Percentiles rank a stretch among this genome's conserved stretches.
These are phyloP conservation scores for Colletotrichum siamense DNA, from an alignment of 2,329 filamentous ascomycete genomes.

Conservation along the genomic window DNA sequence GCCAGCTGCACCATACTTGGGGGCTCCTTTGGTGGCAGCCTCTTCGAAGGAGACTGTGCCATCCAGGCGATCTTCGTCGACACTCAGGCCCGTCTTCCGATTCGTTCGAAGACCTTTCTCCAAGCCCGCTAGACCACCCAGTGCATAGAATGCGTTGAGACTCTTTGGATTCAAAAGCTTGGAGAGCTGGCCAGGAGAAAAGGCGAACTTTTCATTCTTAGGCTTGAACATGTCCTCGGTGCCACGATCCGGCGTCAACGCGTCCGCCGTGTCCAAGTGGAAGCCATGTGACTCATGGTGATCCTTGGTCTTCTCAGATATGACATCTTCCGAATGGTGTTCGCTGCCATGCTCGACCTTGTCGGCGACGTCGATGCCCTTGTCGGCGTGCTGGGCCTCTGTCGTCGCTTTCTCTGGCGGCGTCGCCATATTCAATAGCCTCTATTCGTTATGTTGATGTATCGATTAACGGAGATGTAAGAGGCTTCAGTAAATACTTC, in stretches of 20 bases:
- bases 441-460: neutral
- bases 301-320: neutral
- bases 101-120: slow-evolving; percentile 77
- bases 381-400: slow-evolving; percentile 1
- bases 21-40: slow-evolving; percentile 45
- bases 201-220: slow-evolving; percentile 74
- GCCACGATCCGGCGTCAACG: slow-evolving; percentile 62
- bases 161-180: slow-evolving; percentile 85
- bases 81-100: slow-evolving; percentile 67
- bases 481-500: neutral
- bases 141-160: slow-evolving; percentile 73
- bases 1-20: slow-evolving; percentile 37
- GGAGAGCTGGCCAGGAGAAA: slow-evolving; percentile 73
- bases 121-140: slow-evolving; percentile 75
- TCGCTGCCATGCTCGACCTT: neutral
- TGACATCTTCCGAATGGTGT: neutral
- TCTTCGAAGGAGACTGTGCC: slow-evolving; percentile 74
- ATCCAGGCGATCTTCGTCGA: slow-evolving; percentile 70
- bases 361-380: neutral
- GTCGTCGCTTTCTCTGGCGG: neutral
- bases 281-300: slow-evolving; percentile 14
- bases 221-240: slow-evolving; percentile 73
- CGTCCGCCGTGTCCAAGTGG: slow-evolving; percentile 32
- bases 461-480: neutral
- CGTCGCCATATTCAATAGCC: neutral